A percentile compares a stretch with the other conserved stretches of the same genome.
Conservation (phyloP, 306 rosid species). For the Senna tora region DNA sequence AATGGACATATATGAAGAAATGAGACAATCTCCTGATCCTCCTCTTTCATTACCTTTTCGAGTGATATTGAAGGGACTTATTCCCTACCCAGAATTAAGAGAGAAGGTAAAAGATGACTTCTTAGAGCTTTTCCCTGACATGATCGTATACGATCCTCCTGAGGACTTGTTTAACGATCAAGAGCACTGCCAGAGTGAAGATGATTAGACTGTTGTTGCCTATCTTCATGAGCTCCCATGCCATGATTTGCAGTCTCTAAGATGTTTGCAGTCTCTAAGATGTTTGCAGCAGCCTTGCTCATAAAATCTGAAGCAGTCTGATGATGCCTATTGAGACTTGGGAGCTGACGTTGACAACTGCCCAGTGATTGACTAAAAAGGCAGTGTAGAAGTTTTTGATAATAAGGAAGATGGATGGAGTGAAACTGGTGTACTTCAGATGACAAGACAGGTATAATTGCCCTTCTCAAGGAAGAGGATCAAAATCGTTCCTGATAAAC, state of each 20-base stretch:
- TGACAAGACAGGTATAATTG: not conserved
- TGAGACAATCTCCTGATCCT: conserved; percentile 82
- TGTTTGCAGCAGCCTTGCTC: conserved; percentile 21
- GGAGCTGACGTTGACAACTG: not conserved
- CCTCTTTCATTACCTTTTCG: conserved; percentile 88
- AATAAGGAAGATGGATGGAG: not conserved
- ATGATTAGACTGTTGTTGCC: conserved; percentile 32
- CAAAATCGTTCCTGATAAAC: not conserved
- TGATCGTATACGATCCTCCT: conserved; percentile 89
- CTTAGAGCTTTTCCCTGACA: conserved; percentile 82
- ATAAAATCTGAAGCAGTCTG: not conserved
- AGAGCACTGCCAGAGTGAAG: conserved; percentile 41
- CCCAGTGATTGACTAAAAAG: too few relatives aligned
- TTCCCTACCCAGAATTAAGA: conserved; percentile 82
- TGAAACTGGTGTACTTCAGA: not conserved
- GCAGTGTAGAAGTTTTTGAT: too few relatives aligned
- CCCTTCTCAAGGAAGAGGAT: not conserved
- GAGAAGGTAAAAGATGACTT: conserved; percentile 82
- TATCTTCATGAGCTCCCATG: too few relatives aligned
- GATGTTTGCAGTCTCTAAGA: conserved; percentile 16
- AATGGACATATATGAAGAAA: conserved; percentile 76
- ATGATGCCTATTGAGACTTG: conserved; percentile 3
- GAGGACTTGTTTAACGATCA: conserved; percentile 86
- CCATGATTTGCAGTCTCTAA: conserved; percentile 17
- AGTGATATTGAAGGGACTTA: conserved; percentile 84